Percentiles rank a stretch among this genome's conserved stretches.
These are phyloP conservation scores for Penicillium sp. DNA, from an alignment of 2,329 filamentous ascomycete genomes.

Conservation along the genomic window DNA sequence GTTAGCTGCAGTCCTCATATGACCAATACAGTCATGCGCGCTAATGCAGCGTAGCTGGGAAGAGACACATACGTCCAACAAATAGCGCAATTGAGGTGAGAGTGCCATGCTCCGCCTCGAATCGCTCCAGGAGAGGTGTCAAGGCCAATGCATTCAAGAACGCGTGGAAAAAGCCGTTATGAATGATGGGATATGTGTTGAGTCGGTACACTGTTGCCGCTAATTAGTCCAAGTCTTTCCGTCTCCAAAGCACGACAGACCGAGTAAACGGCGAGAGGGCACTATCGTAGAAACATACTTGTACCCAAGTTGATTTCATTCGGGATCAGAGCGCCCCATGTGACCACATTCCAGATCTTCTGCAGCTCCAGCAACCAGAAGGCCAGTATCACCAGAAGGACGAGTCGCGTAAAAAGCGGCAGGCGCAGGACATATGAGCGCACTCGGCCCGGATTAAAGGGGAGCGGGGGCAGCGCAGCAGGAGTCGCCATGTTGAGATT, in stretches of 20 bases:
- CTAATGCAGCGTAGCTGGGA: no score
- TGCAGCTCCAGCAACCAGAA: constrained; percentile 67
- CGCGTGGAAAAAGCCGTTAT: constrained; percentile 73
- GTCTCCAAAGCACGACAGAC: neutral
- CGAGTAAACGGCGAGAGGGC: neutral
- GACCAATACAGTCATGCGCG: no score
- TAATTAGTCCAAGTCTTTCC: no score
- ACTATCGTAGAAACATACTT: constrained; percentile 50
- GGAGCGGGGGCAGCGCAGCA: constrained; percentile 46
- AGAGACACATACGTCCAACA: constrained; percentile 67
- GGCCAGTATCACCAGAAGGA: constrained; percentile 59
- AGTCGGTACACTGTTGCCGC: constrained; percentile 69
- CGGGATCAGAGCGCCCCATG: constrained; percentile 76
- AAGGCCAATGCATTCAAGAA: constrained; percentile 73
- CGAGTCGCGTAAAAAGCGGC: constrained; percentile 76
- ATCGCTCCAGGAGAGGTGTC: constrained; percentile 83
- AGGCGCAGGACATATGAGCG: constrained; percentile 77
- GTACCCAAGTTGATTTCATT: constrained; percentile 64
- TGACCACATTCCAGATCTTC: constrained; percentile 62
- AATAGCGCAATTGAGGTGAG: constrained; percentile 82
- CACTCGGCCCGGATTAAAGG: constrained; percentile 66
- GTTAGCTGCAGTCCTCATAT: constrained; percentile 5
- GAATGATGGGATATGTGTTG: constrained; percentile 86
- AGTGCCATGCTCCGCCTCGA: constrained; percentile 88
- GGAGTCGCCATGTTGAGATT: constrained; percentile 38